A percentile compares a stretch with the other conserved stretches of the same genome.
Evolutionary conservation across 352 stramenopile genomes (phyloP).

Genomic region (Phytophthora tubulina): DNA sequence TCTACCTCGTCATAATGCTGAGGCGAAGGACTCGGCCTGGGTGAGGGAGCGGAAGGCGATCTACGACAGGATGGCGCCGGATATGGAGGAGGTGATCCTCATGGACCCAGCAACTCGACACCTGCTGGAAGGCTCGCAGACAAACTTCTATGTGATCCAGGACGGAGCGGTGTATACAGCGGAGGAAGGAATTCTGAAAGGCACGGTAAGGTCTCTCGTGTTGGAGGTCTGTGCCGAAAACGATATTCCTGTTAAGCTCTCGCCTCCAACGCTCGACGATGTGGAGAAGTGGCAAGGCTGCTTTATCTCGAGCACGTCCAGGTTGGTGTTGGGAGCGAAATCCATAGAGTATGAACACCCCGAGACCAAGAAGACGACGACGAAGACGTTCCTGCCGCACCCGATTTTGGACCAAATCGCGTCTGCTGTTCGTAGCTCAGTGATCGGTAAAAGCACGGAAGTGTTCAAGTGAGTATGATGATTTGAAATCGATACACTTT

Average conservation of each 20-base stretch:
- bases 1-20: slow-evolving; percentile 75
- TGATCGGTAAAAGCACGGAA: slow-evolving; percentile 62
- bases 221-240: slow-evolving; percentile 70
- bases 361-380: slow-evolving; percentile 36
- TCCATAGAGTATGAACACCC: slow-evolving; percentile 63
- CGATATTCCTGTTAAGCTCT: slow-evolving; percentile 62
- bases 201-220: slow-evolving; percentile 78
- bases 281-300: slow-evolving; percentile 76
- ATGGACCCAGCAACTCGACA: slow-evolving; percentile 72
- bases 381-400: slow-evolving; percentile 46
- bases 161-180: slow-evolving; percentile 69
- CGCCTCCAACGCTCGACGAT: slow-evolving; percentile 60
- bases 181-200: slow-evolving; percentile 78
- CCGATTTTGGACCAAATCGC: slow-evolving; percentile 60
- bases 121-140: slow-evolving; percentile 84
- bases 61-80: slow-evolving; percentile 70
- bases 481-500: not conserved
- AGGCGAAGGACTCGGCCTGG: slow-evolving; percentile 81
- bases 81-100: slow-evolving; percentile 78
- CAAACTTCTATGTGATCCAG: slow-evolving; percentile 84
- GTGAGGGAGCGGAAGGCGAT: slow-evolving; percentile 79
- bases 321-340: slow-evolving; percentile 69
- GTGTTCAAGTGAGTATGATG: slow-evolving; percentile 55
- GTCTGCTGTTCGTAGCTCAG: slow-evolving; percentile 52
- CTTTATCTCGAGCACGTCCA: slow-evolving; percentile 88